Percentiles rank a stretch among this genome's conserved stretches.
Conservation (phyloP, 1,284 basidiomycete species). For the Trichosporon inkin region DNA sequence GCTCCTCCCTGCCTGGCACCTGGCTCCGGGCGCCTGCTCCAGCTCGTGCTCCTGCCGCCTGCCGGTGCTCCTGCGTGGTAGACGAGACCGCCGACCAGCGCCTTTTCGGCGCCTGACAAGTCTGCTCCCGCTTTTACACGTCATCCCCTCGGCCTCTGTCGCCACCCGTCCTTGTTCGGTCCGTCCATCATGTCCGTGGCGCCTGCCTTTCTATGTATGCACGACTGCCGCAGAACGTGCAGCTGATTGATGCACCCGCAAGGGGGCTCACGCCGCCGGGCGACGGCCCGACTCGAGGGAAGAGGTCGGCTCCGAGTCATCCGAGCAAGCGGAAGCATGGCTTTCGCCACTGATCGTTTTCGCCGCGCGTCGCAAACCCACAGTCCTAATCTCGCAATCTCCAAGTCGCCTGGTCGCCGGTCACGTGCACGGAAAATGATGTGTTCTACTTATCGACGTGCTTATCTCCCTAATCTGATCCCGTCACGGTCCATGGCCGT, state of each 20-base stretch:
- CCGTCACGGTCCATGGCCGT: neutral
- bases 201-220: no score
- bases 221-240: no score
- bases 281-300: no score
- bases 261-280: no score
- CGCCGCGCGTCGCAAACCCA: neutral
- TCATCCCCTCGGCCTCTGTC: neutral
- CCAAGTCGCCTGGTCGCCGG: neutral
- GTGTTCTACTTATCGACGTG: neutral
- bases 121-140: slow-evolving; percentile 2
- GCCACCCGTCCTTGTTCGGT: slow-evolving; percentile 3
- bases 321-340: no score
- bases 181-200: neutral
- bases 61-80: no score
- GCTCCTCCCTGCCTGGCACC: neutral
- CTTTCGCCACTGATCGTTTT: neutral
- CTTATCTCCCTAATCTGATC: slow-evolving; percentile 1
- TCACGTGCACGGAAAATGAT: neutral
- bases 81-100: neutral
- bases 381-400: neutral
- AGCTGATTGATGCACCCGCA: no score
- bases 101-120: neutral
- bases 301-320: no score
- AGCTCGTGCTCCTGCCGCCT: neutral
- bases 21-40: neutral